phyloP scores from a whole-genome alignment of 2,329 filamentous ascomycete species.

The Talaromyces sp. region DNA sequence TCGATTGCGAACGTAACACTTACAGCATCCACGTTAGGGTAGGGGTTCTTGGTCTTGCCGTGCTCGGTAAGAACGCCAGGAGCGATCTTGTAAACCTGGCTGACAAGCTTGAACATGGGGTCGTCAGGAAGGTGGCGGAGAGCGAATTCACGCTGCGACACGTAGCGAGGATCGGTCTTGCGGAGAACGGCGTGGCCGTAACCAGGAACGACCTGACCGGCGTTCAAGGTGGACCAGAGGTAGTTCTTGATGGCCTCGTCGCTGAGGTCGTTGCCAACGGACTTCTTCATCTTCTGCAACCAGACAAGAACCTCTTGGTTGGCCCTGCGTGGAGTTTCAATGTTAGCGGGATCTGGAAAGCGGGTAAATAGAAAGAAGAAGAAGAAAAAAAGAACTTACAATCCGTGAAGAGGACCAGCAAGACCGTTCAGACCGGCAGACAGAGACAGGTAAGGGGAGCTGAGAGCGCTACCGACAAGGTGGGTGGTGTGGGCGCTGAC shows the following conservation, averaged over 20 bases:
- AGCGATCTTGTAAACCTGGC: constrained; percentile 99
- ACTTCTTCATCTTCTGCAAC: constrained; percentile 98
- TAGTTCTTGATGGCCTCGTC: constrained; percentile 97
- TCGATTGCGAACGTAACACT: constrained; percentile 16
- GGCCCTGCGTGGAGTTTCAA: constrained; percentile 44
- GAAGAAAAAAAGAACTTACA: constrained; percentile 39
- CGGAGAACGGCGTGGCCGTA: constrained; percentile 98
- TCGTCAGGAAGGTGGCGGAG: constrained; percentile 90
- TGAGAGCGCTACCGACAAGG: constrained; percentile 91
- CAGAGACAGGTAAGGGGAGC: constrained; percentile 94
- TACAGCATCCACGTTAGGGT: constrained; percentile 90
- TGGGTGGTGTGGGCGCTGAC: constrained; percentile 98
- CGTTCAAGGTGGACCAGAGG: constrained; percentile 95
- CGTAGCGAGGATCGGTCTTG: constrained; percentile 99
- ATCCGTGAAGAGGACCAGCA: constrained; percentile 94
- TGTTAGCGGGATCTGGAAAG: neutral
- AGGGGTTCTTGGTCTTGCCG: constrained; percentile 99
- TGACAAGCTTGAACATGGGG: constrained; percentile 99
- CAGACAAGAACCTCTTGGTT: constrained; percentile 99
- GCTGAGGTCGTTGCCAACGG: constrained; percentile 86
- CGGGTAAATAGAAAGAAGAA: neutral
- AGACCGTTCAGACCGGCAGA: constrained; percentile 97
- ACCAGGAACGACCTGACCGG: constrained; percentile 91
- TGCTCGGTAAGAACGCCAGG: constrained; percentile 97
- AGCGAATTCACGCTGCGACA: constrained; percentile 95